A percentile compares a stretch with the other conserved stretches of the same genome.
Conservation (phyloP, 2,329 filamentous ascomycete genomes). For the Alternaria metachromatica region DNA sequence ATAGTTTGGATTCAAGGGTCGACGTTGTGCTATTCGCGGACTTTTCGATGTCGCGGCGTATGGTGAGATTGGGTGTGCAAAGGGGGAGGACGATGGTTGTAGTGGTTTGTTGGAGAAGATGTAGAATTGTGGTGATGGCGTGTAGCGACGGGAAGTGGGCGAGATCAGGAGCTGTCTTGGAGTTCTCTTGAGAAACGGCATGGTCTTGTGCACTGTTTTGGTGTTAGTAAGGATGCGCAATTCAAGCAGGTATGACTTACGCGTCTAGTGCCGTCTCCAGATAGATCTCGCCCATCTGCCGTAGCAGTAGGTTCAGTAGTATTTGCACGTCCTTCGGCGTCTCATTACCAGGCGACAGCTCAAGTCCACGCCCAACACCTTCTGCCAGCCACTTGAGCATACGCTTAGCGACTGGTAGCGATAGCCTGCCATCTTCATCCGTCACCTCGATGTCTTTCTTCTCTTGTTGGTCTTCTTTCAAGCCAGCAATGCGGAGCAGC, state of each 20-base stretch:
- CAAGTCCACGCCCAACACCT: constrained; percentile 86
- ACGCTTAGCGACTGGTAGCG: constrained; percentile 86
- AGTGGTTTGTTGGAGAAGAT: constrained; percentile 92
- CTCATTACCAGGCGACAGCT: constrained; percentile 85
- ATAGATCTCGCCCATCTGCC: constrained; percentile 85
- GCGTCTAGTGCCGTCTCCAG: constrained; percentile 70
- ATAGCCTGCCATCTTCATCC: constrained; percentile 86
- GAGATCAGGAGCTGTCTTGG: constrained; percentile 86
- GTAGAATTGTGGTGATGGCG: constrained; percentile 84
- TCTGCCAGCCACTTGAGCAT: constrained; percentile 99
- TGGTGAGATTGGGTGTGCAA: constrained; percentile 86
- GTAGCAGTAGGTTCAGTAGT: constrained; percentile 81
- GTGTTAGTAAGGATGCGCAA: constrained; percentile 14
- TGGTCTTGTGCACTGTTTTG: constrained; percentile 62
- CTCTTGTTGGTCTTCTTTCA: constrained; percentile 75
- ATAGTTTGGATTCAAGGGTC: constrained; percentile 84
- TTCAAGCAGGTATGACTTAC: constrained; percentile 36
- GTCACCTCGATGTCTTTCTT: constrained; percentile 89
- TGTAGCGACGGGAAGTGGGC: constrained; percentile 80
- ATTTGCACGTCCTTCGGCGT: constrained; percentile 93
- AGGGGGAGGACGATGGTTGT: constrained; percentile 88
- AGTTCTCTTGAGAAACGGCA: constrained; percentile 77
- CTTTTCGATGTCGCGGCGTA: constrained; percentile 87
- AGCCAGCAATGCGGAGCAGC: constrained; percentile 85
- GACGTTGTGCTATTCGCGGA: constrained; percentile 75